A percentile compares a stretch with the other conserved stretches of the same genome.
Conservation (phyloP, 208 protist genomes). For the Acanthamoeba sp. region DNA sequence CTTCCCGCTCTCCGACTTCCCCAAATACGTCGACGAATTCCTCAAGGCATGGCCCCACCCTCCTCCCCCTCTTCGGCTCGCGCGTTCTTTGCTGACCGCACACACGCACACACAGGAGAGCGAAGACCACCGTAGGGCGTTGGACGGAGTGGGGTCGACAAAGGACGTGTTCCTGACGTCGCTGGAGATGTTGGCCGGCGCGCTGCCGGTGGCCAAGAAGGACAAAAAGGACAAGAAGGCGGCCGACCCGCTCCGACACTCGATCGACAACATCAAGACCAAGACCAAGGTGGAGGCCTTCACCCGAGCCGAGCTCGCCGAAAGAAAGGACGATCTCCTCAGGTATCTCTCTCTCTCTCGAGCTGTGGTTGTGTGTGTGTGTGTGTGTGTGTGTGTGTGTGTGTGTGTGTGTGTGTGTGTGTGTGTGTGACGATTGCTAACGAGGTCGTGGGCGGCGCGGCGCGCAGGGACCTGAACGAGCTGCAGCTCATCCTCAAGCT, state of each 20-base stretch:
- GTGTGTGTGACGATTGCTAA: not conserved
- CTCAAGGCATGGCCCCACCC: not conserved
- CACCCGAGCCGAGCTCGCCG: slow-evolving; percentile 9
- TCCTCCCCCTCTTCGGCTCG: not conserved
- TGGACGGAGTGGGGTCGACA: not conserved
- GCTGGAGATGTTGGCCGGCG: slow-evolving; percentile 38
- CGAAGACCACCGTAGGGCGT: slow-evolving; percentile 12
- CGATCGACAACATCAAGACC: slow-evolving; percentile 54
- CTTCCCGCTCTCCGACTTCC: not conserved
- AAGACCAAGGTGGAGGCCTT: slow-evolving; percentile 58
- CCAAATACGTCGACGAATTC: slow-evolving; percentile 48
- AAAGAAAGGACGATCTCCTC: slow-evolving; percentile 42
- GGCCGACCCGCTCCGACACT: slow-evolving; percentile 40
- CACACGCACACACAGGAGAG: slow-evolving; percentile 31
- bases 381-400: too few species aligned
- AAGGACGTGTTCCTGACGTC: slow-evolving; percentile 63
- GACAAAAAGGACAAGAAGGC: slow-evolving; percentile 2
- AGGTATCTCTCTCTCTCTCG: not conserved
- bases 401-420: too few species aligned
- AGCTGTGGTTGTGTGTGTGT: too few species aligned
- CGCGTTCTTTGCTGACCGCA: slow-evolving; percentile 1
- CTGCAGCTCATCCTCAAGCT: slow-evolving; percentile 48
- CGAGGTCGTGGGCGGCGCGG: too few species aligned
- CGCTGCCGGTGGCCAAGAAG: slow-evolving; percentile 45
- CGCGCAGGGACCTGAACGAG: slow-evolving; percentile 23